A percentile compares a stretch with the other conserved stretches of the same genome.
phyloP scores from a whole-genome alignment of 805 yeast genomes.

The Lipomyces lipofer region DNA sequence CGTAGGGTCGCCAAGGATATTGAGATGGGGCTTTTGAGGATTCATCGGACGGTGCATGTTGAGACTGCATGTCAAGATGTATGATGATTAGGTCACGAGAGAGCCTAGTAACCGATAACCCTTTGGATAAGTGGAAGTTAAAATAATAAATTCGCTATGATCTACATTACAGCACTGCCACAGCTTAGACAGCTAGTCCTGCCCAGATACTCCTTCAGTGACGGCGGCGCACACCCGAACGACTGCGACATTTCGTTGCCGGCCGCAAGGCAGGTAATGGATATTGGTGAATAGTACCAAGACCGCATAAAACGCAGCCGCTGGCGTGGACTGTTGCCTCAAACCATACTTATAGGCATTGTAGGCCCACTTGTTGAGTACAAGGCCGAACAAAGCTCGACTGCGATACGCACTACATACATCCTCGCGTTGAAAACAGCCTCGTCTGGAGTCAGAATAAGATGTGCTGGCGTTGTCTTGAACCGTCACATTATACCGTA shows the following conservation, averaged over 20 bases:
- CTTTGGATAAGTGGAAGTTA: background rate
- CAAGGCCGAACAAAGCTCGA: constrained; percentile 2
- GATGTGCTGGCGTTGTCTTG: constrained; percentile 1
- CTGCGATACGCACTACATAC: background rate
- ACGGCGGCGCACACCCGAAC: constrained; percentile 2
- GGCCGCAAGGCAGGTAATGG: constrained; percentile 1
- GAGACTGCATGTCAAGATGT: too few relatives aligned
- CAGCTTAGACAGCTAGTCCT: background rate
- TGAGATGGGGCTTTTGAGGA: constrained; percentile 54
- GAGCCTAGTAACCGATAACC: too few relatives aligned
- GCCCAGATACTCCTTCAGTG: constrained; percentile 3
- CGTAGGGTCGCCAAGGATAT: constrained; percentile 58
- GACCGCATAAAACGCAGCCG: background rate
- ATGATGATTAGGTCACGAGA: too few relatives aligned
- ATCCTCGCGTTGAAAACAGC: background rate
- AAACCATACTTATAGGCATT: background rate
- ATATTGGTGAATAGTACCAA: constrained; percentile 3
- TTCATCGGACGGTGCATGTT: constrained; percentile 61
- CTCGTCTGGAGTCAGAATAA: background rate
- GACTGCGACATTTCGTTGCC: constrained; percentile 5
- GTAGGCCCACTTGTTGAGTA: constrained; percentile 1
- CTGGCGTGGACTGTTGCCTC: constrained; percentile 2
- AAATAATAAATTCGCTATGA: background rate
- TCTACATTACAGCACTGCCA: background rate
- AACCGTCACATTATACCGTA: background rate